Conservation (phyloP, 257 asterid species). For the Sherardia arvensis region DNA sequence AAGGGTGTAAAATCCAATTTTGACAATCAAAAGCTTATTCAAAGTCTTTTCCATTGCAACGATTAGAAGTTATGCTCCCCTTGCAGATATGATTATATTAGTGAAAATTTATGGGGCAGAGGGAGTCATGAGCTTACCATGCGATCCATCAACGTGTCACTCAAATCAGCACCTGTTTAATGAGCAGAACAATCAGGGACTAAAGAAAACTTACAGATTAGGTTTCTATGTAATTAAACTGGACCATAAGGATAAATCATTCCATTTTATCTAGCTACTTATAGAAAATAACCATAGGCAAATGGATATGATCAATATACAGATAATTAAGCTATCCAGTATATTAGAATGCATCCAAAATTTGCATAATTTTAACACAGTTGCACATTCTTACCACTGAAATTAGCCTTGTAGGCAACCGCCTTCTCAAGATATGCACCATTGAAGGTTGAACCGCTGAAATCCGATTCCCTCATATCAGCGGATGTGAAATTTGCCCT, state of each 20-base stretch:
- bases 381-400: constrained; percentile 39
- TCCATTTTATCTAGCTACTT: not conserved
- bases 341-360: not conserved
- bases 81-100: not conserved
- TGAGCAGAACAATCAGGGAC: not conserved
- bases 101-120: not conserved
- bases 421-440: constrained; percentile 98
- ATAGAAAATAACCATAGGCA: not conserved
- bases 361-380: not conserved
- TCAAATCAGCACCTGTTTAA: constrained; percentile 79
- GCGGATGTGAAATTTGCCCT: constrained; percentile 98
- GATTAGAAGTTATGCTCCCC: not conserved
- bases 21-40: not conserved
- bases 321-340: not conserved
- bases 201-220: not conserved
- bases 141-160: constrained; percentile 95
- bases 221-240: not conserved
- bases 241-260: not conserved
- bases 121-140: constrained; percentile 47
- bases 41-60: not conserved
- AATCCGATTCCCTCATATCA: constrained; percentile 95
- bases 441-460: constrained; percentile 87
- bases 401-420: constrained; percentile 80
- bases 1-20: not conserved
- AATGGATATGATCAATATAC: not conserved